Percentiles rank a stretch among this genome's conserved stretches.
Evolutionary conservation across 202 grass and related monocot species (phyloP).

Genomic region (Carex arenaria): DNA sequence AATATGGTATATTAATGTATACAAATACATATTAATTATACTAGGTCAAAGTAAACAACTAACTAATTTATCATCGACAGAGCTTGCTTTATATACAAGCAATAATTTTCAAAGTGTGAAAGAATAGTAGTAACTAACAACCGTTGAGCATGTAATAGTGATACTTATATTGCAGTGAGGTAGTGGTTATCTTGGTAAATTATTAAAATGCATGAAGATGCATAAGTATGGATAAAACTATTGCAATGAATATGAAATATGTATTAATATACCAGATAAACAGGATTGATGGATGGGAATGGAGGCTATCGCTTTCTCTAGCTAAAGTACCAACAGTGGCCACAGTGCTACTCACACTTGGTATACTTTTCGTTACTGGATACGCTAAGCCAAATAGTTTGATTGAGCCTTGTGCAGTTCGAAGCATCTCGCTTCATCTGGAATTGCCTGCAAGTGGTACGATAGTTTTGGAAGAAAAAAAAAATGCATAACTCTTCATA

Average conservation of each 20-base stretch:
- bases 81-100: not conserved
- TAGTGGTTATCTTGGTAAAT: not conserved
- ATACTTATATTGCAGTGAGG: not conserved
- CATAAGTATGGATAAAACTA: not conserved
- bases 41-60: slow-evolving; percentile 15
- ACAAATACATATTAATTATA: not conserved
- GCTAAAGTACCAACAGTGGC: slow-evolving; percentile 45
- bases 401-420: slow-evolving; percentile 33
- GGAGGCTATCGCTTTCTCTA: slow-evolving; percentile 59
- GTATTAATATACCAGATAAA: not conserved
- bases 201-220: not conserved
- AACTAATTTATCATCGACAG: slow-evolving; percentile 21
- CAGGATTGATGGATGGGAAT: slow-evolving; percentile 72
- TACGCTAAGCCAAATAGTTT: slow-evolving; percentile 75
- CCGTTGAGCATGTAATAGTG: not conserved
- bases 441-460: not conserved
- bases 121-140: slow-evolving; percentile 10
- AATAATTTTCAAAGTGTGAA: not conserved
- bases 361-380: slow-evolving; percentile 53
- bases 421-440: slow-evolving; percentile 32
- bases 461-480: too few relatives aligned
- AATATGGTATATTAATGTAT: not conserved
- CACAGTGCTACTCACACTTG: slow-evolving; percentile 42
- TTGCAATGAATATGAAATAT: not conserved
- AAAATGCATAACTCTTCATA: too few relatives aligned